Evolutionary conservation across 768 basidiomycete genomes (phyloP).

Genomic region (Naganishia antarctica): DNA sequence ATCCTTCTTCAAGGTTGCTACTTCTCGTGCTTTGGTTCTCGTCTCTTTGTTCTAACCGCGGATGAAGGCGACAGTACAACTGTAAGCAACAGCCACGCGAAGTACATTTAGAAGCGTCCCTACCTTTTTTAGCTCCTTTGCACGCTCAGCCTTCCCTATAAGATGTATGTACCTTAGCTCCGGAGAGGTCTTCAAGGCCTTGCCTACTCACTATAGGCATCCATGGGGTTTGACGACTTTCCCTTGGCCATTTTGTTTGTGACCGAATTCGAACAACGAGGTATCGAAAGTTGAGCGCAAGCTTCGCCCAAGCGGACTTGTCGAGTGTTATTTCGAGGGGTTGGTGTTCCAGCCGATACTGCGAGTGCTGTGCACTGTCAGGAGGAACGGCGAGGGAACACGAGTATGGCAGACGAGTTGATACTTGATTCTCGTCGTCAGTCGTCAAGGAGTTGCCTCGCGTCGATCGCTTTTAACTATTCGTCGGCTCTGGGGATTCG

Average conservation of each 20-base stretch:
- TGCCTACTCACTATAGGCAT: constrained; percentile 66
- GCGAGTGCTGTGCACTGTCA: no score
- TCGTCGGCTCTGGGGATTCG: background rate
- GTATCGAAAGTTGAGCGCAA: no score
- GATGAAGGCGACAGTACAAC: background rate
- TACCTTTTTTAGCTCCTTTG: constrained; percentile 90
- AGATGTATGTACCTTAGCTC: background rate
- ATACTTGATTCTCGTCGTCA: no score
- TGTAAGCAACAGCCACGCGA: background rate
- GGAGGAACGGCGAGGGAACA: no score
- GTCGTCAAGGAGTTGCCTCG: no score
- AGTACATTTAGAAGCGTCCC: constrained; percentile 31
- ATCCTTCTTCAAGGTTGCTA: constrained; percentile 90
- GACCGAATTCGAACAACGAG: no score
- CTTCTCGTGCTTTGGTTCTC: constrained; percentile 73
- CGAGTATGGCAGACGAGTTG: no score
- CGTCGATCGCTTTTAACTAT: no score
- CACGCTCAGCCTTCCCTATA: constrained; percentile 77
- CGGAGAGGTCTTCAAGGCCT: background rate
- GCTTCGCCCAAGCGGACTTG: no score
- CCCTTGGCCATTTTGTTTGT: constrained; percentile 63
- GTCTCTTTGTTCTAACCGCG: constrained; percentile 65
- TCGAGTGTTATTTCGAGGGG: no score
- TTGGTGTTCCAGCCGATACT: no score
- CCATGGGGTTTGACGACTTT: constrained; percentile 79